These are phyloP conservation scores for Lathyrus oleraceus DNA, from an alignment of 306 rosid genomes.

Conservation along the genomic window DNA sequence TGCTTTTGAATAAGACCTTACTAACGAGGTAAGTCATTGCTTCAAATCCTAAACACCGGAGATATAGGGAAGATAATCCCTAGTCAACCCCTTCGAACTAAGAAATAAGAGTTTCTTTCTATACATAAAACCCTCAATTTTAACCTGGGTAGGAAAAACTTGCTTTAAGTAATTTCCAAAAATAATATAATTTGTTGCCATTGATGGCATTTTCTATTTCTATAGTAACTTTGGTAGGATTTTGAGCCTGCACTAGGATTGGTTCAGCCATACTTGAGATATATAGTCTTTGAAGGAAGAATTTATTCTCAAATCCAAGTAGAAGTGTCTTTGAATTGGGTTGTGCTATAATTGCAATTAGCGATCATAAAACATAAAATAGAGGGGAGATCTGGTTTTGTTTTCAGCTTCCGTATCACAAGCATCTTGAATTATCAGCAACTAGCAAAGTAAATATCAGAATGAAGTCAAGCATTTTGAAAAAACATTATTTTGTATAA, in stretches of 20 bases:
- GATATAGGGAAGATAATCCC: too few relatives aligned
- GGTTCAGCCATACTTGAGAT: conserved; percentile 53
- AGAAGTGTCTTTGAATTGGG: conserved; percentile 26
- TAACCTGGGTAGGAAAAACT: too few relatives aligned
- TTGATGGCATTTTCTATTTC: conserved; percentile 62
- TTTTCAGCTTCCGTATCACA: conserved; percentile 38
- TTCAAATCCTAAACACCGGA: too few relatives aligned
- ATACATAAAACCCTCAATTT: too few relatives aligned
- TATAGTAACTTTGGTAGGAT: conserved; percentile 57
- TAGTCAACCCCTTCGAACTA: too few relatives aligned
- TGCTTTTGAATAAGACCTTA: too few relatives aligned
- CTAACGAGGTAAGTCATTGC: too few relatives aligned
- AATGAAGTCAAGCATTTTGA: background rate
- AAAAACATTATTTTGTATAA: background rate
- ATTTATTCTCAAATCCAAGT: conserved; percentile 30
- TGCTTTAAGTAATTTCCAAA: conserved; percentile 76
- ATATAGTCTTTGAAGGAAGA: conserved; percentile 26
- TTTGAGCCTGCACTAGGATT: conserved; percentile 76
- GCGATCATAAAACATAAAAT: conserved; percentile 30
- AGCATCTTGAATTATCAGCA: conserved; percentile 39
- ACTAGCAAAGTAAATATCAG: conserved; percentile 13
- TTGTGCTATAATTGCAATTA: conserved; percentile 31
- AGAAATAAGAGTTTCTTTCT: too few relatives aligned
- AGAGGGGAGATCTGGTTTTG: conserved; percentile 20
- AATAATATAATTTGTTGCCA: conserved; percentile 52